These are phyloP conservation scores for Trichophyton mentagrophytes DNA, from an alignment of 2,329 filamentous ascomycete genomes.

Conservation along the genomic window DNA sequence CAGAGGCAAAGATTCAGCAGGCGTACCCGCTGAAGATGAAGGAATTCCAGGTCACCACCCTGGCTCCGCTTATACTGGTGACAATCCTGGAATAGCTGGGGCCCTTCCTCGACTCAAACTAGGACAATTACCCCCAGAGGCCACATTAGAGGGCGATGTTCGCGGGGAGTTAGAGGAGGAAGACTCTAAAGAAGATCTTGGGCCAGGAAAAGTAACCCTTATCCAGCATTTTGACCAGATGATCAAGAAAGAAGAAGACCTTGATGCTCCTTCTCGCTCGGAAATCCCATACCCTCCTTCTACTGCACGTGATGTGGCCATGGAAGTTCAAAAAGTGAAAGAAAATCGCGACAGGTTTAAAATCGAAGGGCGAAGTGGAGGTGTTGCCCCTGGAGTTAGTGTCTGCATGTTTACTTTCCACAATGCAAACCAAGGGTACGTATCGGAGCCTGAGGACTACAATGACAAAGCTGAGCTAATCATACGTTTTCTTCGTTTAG, in stretches of 20 bases:
- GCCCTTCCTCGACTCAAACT: conserved; percentile 55
- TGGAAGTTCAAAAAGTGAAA: conserved; percentile 87
- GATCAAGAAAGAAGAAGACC: conserved; percentile 78
- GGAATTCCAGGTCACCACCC: conserved; percentile 56
- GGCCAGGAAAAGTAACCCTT: conserved; percentile 56
- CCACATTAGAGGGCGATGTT: conserved; percentile 70
- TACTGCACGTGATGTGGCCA: conserved; percentile 74
- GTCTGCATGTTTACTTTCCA: conserved; percentile 98
- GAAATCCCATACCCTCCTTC: conserved; percentile 81
- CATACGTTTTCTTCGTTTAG: conserved; percentile 36
- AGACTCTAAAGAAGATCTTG: conserved; percentile 63
- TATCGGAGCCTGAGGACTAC: neutral
- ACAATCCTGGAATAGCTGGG: conserved; percentile 43
- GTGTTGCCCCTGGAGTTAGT: conserved; percentile 69
- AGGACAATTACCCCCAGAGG: conserved; percentile 71
- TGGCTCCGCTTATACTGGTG: conserved; percentile 48
- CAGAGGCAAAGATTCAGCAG: conserved; percentile 41
- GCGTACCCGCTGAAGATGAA: conserved; percentile 53
- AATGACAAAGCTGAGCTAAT: conserved; percentile 14
- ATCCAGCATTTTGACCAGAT: conserved; percentile 79
- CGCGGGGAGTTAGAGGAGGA: conserved; percentile 76
- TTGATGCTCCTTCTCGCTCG: conserved; percentile 64
- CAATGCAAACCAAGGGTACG: conserved; percentile 81
- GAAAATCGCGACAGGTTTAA: conserved; percentile 86
- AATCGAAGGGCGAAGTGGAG: conserved; percentile 72